Base-by-base conservation (phyloP, 164 flowering plant genomes). In the Macadamia tetraphylla region DNA sequence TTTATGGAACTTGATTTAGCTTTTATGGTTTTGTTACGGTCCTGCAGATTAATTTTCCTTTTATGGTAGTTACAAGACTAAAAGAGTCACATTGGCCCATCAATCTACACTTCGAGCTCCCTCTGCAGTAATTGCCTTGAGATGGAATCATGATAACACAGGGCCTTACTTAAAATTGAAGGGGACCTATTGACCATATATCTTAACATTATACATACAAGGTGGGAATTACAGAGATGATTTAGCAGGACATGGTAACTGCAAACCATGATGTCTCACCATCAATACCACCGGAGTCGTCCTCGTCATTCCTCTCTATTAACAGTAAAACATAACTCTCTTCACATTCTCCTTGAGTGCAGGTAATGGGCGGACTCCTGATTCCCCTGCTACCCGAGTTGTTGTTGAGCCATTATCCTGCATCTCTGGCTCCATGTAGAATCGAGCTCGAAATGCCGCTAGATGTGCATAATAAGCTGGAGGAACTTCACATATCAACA, bases 401-500 rank as follows among this genome's bases (percentile, higher is more conserved):
- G 68, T 73, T 42, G 76, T 42, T 15, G 87, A 80, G 48, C 83
- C 78, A 58, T 77, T 87, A 12, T 90, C 92, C 55, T 78, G 86
- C 76, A 84, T 23, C 9, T 84, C 89, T 63, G 98, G 96, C 64
- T 92, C 96, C 89, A 87, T 71, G 83, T 92, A 92, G 80, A 92
- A 92, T 35, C 98, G 88, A 9, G 98, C 98, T 40, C 98, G 87
- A 66, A 92, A 92, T 32, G 98, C 98, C 15, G 96, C 98, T 62
- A 92, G 76, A 71, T 92, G 98, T 31, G 98, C 98, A 69, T 92
- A 92, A 74, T 92, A 92, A 49, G 96, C 98, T 4, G 98, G 98
- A 46, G 98, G 98, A 77, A 92, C 98, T 92, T 82, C 78, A 68
- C 30, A 55, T 59, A 63, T 40, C 57, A 64, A 55, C 23, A 11